Conservation (phyloP, 2,329 filamentous ascomycete species). For the Apiospora sp. region DNA sequence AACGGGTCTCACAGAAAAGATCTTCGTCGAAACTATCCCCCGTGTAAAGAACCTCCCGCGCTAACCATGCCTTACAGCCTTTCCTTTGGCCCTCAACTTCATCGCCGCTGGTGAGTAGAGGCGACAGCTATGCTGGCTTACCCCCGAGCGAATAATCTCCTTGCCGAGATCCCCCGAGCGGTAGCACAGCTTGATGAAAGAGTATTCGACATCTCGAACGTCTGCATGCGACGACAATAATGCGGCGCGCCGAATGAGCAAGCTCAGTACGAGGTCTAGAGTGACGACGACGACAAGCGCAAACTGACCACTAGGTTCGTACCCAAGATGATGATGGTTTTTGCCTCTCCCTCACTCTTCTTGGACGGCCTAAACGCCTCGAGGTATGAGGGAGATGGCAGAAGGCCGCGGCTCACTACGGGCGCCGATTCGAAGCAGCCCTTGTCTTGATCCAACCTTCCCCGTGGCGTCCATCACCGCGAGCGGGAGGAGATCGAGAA, state of each 20-base stretch:
- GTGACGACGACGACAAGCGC: conserved; percentile 30
- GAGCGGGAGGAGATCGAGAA: conserved; percentile 48
- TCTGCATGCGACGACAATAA: neutral
- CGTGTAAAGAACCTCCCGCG: neutral
- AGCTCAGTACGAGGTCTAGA: conserved; percentile 32
- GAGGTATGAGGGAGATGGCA: conserved; percentile 30
- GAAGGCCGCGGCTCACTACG: conserved; percentile 79
- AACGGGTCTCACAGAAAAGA: conserved; percentile 25
- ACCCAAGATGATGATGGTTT: conserved; percentile 50
- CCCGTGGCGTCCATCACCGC: conserved; percentile 22
- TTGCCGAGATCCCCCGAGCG: conserved; percentile 63
- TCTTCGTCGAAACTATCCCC: conserved; percentile 28
- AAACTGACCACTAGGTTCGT: conserved; percentile 52
- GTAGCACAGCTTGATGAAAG: conserved; percentile 56
- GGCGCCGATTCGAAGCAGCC: conserved; percentile 72
- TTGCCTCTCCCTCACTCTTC: conserved; percentile 34
- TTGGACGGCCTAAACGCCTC: neutral
- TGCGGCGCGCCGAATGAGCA: conserved; percentile 4
- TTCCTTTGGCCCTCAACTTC: conserved; percentile 87
- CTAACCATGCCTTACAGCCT: conserved; percentile 57
- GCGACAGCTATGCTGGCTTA: conserved; percentile 41
- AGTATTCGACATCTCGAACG: neutral
- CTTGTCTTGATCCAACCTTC: conserved; percentile 60
- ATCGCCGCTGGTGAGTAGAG: conserved; percentile 88
- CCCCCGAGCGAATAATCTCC: conserved; percentile 36